phyloP scores from a whole-genome alignment of 2,329 filamentous ascomycete genomes.

The Aquanectria penicillioides region DNA sequence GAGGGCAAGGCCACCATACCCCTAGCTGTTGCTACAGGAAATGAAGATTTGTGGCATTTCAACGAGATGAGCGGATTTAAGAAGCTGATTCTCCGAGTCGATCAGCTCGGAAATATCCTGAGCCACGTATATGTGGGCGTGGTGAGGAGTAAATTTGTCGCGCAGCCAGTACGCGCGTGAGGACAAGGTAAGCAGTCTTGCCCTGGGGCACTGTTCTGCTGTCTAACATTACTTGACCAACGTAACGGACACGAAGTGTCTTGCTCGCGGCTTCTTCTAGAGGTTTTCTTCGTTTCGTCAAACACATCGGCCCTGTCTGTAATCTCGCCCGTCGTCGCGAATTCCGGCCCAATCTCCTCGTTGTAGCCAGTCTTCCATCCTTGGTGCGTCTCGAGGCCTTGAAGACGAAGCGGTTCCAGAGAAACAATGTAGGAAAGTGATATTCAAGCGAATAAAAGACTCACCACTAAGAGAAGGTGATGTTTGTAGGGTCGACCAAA shows the following conservation, averaged over 20 bases:
- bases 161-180: too few relatives aligned
- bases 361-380: conserved; percentile 1
- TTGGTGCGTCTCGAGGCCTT: conserved; percentile 1
- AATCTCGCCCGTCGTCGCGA: neutral
- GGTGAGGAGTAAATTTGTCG: neutral
- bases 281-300: neutral
- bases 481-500: conserved; percentile 43
- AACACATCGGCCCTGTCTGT: neutral
- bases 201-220: too few relatives aligned
- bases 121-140: neutral
- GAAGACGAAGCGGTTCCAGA: neutral
- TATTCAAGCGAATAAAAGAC: conserved; percentile 29
- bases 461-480: conserved; percentile 55
- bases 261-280: neutral
- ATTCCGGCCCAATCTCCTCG: neutral
- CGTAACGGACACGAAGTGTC: too few relatives aligned
- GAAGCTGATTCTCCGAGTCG: too few relatives aligned
- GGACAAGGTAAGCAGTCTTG: too few relatives aligned
- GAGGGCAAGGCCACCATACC: conserved; percentile 12
- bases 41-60: conserved; percentile 1
- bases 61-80: neutral
- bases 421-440: conserved; percentile 11
- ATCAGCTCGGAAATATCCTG: too few relatives aligned
- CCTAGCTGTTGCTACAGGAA: conserved; percentile 1
- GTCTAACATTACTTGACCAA: too few relatives aligned